These are phyloP conservation scores for Echeveria elegans DNA, from an alignment of 164 flowering plant species.

Conservation along the genomic window DNA sequence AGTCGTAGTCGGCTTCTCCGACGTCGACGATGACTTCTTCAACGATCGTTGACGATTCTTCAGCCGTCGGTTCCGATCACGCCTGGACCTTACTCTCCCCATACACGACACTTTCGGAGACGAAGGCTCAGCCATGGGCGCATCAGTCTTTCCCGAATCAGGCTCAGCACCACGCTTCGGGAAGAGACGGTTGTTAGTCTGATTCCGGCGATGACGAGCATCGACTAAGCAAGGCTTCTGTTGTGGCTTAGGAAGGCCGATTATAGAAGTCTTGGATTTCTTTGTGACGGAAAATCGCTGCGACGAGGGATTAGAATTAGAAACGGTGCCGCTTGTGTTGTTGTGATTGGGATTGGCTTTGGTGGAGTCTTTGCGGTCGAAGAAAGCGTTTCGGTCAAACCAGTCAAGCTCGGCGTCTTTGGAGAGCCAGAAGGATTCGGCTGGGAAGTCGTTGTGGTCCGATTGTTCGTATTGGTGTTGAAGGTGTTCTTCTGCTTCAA, in stretches of 20 bases:
- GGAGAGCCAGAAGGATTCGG: constrained; percentile 68
- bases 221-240: constrained; percentile 34
- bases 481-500: background rate
- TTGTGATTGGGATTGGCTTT: background rate
- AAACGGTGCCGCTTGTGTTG: background rate
- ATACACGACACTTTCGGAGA: constrained; percentile 87
- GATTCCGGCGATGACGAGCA: constrained; percentile 22
- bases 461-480: background rate
- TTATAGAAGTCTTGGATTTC: constrained; percentile 43
- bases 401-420: constrained; percentile 71
- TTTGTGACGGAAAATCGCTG: constrained; percentile 37
- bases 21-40: background rate
- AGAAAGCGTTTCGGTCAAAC: constrained; percentile 47
- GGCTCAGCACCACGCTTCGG: constrained; percentile 34
- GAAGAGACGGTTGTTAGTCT: constrained; percentile 21
- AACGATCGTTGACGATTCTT: constrained; percentile 9
- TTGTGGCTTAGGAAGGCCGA: constrained; percentile 51
- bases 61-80: constrained; percentile 23
- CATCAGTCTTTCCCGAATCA: constrained; percentile 10
- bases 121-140: constrained; percentile 41
- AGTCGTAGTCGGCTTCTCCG: background rate
- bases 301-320: constrained; percentile 17
- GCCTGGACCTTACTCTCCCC: constrained; percentile 66
- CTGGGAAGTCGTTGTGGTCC: constrained; percentile 37
- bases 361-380: constrained; percentile 25